These are phyloP conservation scores for Quercus bicolor DNA, from an alignment of 306 rosid genomes.

Conservation along the genomic window DNA sequence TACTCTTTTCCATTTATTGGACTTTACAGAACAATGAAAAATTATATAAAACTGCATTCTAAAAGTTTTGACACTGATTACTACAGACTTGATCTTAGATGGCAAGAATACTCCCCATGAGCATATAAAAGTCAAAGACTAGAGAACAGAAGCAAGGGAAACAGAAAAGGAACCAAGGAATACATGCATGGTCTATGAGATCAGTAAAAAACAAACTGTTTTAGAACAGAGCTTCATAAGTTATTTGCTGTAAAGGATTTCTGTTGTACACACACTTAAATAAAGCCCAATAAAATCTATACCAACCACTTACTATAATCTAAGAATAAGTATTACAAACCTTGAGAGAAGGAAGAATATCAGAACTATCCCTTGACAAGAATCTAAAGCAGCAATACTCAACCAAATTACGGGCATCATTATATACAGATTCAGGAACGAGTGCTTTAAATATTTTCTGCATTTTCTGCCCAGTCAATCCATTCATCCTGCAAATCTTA, in stretches of 20 bases:
- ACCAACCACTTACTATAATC: too few species aligned
- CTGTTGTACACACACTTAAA: too few species aligned
- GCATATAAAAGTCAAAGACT: background rate
- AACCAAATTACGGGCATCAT: slow-evolving; percentile 79
- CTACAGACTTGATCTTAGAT: background rate
- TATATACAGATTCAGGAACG: slow-evolving; percentile 60
- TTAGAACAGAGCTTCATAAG: background rate
- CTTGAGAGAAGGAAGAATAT: slow-evolving; percentile 86
- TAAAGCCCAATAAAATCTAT: too few species aligned
- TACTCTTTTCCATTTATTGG: background rate
- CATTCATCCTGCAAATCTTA: slow-evolving; percentile 95
- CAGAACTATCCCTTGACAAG: slow-evolving; percentile 83
- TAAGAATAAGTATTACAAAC: slow-evolving; percentile 26
- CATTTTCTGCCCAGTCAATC: slow-evolving; percentile 90
- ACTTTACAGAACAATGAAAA: background rate
- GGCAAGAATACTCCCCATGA: background rate
- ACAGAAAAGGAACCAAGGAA: background rate
- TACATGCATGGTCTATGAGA: background rate
- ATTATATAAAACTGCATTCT: background rate
- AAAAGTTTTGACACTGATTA: background rate
- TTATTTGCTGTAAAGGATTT: too few species aligned
- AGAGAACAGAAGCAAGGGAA: background rate
- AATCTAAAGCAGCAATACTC: slow-evolving; percentile 98
- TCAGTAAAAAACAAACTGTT: background rate
- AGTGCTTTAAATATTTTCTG: slow-evolving; percentile 84